Evolutionary conservation across 2,329 filamentous ascomycete species (phyloP).

Genomic region (Apiospora malaysiana): DNA sequence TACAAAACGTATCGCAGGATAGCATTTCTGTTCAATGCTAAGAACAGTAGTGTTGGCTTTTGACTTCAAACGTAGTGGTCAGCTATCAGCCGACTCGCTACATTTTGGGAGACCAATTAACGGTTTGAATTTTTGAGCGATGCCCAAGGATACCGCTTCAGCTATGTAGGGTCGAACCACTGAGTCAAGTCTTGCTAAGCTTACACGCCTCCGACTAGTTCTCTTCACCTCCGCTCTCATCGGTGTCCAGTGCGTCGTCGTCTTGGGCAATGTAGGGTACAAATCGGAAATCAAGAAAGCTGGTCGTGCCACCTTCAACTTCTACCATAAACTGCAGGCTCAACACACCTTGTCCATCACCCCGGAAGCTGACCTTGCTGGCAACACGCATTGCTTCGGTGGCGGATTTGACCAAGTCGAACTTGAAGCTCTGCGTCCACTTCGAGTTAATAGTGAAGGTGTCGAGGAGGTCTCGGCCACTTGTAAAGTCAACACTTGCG

Average conservation of each 20-base stretch:
- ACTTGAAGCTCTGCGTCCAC: constrained; percentile 80
- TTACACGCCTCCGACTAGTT: not conserved
- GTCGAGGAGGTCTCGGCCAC: constrained; percentile 72
- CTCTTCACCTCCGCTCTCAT: constrained; percentile 24
- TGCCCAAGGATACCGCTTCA: not conserved
- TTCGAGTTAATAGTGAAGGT: constrained; percentile 69
- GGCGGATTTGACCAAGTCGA: constrained; percentile 83
- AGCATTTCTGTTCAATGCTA: not conserved
- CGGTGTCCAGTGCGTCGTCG: constrained; percentile 55
- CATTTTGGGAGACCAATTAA: not conserved
- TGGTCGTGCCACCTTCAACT: constrained; percentile 70
- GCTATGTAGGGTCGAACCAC: not conserved
- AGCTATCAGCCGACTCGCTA: not conserved
- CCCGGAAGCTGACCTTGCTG: constrained; percentile 88
- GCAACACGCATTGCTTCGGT: constrained; percentile 91
- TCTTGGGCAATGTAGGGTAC: constrained; percentile 73
- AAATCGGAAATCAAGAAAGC: constrained; percentile 84
- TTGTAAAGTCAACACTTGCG: constrained; percentile 70
- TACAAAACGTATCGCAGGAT: not conserved
- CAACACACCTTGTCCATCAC: constrained; percentile 87
- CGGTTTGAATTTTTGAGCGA: not conserved
- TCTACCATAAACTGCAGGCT: constrained; percentile 98
- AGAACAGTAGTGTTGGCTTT: not conserved
- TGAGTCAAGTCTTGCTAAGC: not conserved
- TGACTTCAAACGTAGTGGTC: not conserved